Evolutionary conservation across 2,329 filamentous ascomycete genomes (phyloP), one percentile per base, ranked within the genome.

Genomic region (Botryotinia calthae): DNA sequence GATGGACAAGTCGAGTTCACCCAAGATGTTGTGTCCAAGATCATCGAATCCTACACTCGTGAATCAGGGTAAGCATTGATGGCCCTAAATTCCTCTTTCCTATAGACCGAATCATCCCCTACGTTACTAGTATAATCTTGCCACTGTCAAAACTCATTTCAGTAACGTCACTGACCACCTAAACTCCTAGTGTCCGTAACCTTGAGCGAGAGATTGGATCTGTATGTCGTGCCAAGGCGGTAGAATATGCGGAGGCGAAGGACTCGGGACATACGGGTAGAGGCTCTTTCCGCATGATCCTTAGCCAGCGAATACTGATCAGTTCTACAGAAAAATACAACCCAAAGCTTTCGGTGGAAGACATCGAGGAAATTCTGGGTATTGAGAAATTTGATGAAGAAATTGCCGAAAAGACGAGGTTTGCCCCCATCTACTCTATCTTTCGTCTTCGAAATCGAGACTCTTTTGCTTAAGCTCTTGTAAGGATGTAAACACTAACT

Each of bases 351-450:
- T 90, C 89, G 0, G 83, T 95, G 1, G 88, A 92, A 34, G 95
- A 99, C 76, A 85, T 99, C 28, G 96, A 99, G 83, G 87, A 91
- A 18, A 97, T 98, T 72, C 87, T 99, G 28, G 96, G 96, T 67
- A 95, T 95, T 75, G 95, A 98, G 80, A 93, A 92, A 74, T 99
- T 94, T 79, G 94, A 98, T 79, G 95, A 98, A 81, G 96, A 99
- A 83, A 93, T 99, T 79, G 93, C 96, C 20, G 95, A 97, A 81
- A 94, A 93, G 80, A 89, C 89, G 56, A 86, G 79, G 79, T 81
- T 77, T 37, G 71, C 59, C 73, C 67, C n/a, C 70, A 67, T 58
- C 28, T 34, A 59, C 44, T 16, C 44, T 16, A 7, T 48, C 42
- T 22, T 31, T 61, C 7, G 31, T 59, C 51, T 25, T 37, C 73